Evolutionary conservation across 2,329 filamentous ascomycete species (phyloP), one percentile per base, ranked within the genome.

Genomic region (Capronia coronata): DNA sequence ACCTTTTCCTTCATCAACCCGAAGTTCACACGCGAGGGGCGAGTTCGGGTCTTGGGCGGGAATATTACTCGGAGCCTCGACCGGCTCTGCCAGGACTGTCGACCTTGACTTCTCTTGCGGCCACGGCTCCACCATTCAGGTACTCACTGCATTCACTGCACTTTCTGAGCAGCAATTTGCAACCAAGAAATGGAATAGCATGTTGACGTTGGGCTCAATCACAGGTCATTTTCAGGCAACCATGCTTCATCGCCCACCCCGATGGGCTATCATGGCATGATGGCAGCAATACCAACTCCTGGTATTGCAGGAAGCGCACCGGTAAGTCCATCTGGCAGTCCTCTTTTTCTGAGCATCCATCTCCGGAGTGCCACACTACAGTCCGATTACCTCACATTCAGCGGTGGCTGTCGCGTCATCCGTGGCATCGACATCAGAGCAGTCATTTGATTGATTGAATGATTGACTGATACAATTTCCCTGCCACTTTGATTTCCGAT

Each of bases 81-180:
- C 40, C 65, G 58, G 51, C 75, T 53, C 67, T 82, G 43, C 79
- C 79, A 19, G 77, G 76, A 19, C 65, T 83, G 45, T 78, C 78
- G 44, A 73, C 78, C 32, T 70, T 83, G 59, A 79, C 80, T 37
- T 79, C 77, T 47, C 69, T 80, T 59, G 76, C 76, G 23, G 73
- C 71, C 46, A 70, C 72, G 34, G 69, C 70, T 60, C 75, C 72
- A 52, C 75, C 70, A 65, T 63, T 73, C 60, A 75, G 75, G 74
- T 77, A 74, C 62, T 70, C 62, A 14, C 13, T 34, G 22, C 35
- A n/a, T 3, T 19, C 6, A 18, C 4, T 9, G 3, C 3, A 18
- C n/a, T 7, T 34, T 10, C n/a, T 13, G 10, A 14, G 30, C 8
- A 37, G 34, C 18, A 19, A 16, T 32, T 11, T 32, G 29, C 29